phyloP scores from a whole-genome alignment of 208 protist genomes.

The Herpetomonas muscarum region DNA sequence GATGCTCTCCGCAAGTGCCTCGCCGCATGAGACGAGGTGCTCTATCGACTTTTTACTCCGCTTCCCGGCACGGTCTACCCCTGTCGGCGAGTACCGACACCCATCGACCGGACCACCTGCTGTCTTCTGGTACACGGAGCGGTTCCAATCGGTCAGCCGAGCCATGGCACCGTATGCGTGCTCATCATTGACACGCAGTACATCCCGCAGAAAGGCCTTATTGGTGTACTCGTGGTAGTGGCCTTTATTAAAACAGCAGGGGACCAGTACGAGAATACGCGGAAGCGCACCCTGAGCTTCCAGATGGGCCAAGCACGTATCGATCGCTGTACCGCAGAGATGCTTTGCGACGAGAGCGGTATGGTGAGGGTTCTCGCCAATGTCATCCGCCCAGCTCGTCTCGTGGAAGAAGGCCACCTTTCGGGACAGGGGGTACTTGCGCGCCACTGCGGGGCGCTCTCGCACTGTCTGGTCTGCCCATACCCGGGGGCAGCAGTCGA shows the following conservation, averaged over 20 bases:
- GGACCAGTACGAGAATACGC: slow-evolving; percentile 59
- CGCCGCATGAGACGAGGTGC: slow-evolving; percentile 36
- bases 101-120: not conserved
- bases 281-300: slow-evolving; percentile 44
- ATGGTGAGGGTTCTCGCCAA: slow-evolving; percentile 24
- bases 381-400: slow-evolving; percentile 35
- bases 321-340: slow-evolving; percentile 74
- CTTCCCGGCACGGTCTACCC: not conserved
- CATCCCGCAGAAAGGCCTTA: slow-evolving; percentile 27
- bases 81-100: not conserved
- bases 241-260: slow-evolving; percentile 76
- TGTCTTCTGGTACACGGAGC: slow-evolving; percentile 37
- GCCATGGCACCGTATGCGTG: slow-evolving; percentile 31
- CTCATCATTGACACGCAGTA: slow-evolving; percentile 28
- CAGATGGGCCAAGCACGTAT: slow-evolving; percentile 59
- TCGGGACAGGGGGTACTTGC: slow-evolving; percentile 31
- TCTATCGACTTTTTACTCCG: slow-evolving; percentile 28
- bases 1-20: slow-evolving; percentile 38
- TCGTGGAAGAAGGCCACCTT: slow-evolving; percentile 39
- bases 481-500: slow-evolving; percentile 58
- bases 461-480: slow-evolving; percentile 45
- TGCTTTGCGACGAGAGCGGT: slow-evolving; percentile 75
- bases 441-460: slow-evolving; percentile 23
- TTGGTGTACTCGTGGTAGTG: slow-evolving; percentile 57
- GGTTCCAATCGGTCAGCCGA: slow-evolving; percentile 70